Evolutionary conservation across 2,329 filamentous ascomycete species (phyloP).

Genomic region (Aspergillus phoenicis): DNA sequence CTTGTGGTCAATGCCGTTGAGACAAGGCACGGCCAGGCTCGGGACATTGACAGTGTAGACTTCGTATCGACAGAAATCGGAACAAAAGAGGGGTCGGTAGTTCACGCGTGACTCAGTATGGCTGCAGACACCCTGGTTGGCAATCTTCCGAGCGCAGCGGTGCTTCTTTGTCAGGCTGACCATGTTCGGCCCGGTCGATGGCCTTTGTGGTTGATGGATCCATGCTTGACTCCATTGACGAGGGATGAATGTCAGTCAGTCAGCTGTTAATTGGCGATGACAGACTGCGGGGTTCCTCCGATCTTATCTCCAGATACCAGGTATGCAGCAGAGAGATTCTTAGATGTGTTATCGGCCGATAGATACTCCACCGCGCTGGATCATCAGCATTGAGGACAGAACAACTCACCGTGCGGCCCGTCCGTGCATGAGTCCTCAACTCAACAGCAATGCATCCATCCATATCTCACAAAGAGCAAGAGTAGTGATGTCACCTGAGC

Average conservation of each 20-base stretch:
- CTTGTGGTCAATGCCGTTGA: too few species aligned
- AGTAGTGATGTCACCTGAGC: too few species aligned
- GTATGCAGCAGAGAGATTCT: background rate
- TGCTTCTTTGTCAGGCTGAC: background rate
- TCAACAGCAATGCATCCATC: too few species aligned
- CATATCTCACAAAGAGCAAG: too few species aligned
- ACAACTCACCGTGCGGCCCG: too few species aligned
- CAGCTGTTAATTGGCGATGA: background rate
- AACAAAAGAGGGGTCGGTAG: background rate
- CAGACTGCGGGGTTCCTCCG: background rate
- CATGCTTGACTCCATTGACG: background rate
- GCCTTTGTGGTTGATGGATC: background rate
- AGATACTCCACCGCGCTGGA: background rate
- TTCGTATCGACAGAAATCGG: constrained; percentile 1
- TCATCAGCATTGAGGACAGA: background rate
- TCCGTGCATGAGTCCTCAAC: too few species aligned
- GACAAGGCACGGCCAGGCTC: background rate
- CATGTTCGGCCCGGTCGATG: background rate
- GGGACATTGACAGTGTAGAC: background rate
- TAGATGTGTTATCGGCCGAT: background rate
- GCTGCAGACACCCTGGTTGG: background rate
- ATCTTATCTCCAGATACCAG: constrained; percentile 4
- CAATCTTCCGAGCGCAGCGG: background rate
- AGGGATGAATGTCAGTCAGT: background rate
- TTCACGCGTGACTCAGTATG: background rate